Base-by-base conservation (phyloP, 1,284 basidiomycete species). In the Leccinum variabile region DNA sequence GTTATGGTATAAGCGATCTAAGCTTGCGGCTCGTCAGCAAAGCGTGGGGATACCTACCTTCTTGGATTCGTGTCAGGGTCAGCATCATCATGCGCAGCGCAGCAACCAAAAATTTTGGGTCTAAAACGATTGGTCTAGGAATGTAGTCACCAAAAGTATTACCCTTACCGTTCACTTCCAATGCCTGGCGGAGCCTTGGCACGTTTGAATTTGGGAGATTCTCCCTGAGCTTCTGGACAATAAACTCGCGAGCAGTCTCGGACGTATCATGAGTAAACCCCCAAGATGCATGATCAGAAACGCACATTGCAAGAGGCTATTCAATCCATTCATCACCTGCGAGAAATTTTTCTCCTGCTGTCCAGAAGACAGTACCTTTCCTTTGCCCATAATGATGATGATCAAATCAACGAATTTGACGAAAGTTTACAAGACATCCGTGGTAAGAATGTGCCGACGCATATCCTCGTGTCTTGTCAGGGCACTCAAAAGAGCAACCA, bases 261-360 rank as follows among this genome's bases (percentile, higher is more conserved):
- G 11, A 56, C 0, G 6, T 14, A 9, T 18, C 5, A 68, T 30
- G 28, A 30, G 49, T 8, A 1, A 10, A 33, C 32, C 9, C 22
- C 25, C 32, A 5, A 39, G 7, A 44, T 30, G 9, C 39, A 54
- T 8, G 10, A 33, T 2, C 28, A 28, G 0, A 13, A n/a, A 63
- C 66, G 35, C 61, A 10, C 61, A 71, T 14, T 65, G 58, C 58
- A 71, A 32, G 4, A 75, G 16, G 50, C 61, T 66, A 2, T n/a
- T 61, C 46, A 72, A n/a, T 2, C 67, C 64, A 1, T 71, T 63
- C 70, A 75, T 72, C 5, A 57, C 67, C 11, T 64, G 64, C 16
- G 56, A 64, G 46, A 72, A 72, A 56, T 59, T 64, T 3, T 18
- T 46, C 25, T 4, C 46, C 1, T 32, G 55, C 16, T 55, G 14